Base-by-base conservation (phyloP, 139 green algal genomes). In the Picochlorum sp. region DNA sequence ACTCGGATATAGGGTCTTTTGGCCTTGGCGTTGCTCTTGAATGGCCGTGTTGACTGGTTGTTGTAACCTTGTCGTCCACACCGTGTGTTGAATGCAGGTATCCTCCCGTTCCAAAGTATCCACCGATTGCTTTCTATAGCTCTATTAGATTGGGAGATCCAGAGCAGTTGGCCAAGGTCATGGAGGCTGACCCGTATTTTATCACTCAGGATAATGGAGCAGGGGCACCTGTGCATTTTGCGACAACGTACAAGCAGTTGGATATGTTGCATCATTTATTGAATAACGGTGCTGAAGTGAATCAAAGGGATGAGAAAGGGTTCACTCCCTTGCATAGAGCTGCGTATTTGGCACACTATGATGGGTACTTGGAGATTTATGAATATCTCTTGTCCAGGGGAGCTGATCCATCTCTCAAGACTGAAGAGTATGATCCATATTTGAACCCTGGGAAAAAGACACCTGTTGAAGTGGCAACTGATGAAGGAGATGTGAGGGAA, bases 231-330 rank as follows among this genome's bases (percentile, higher is more conserved):
- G 28, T 96, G 8, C 90, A 97, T 74, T 95, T 96, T 79, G 90
- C 90, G 5, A 81, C 80, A 15, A 96, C 90, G 2, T 96, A 95
- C 80, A 83, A 83, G 32, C 90, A 95, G 70, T 79, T 97, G 32
- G 91, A 97, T 76, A 97, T 97, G 90, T 79, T 90, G 63, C 86
- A 96, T 76, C 90, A 96, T 79, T 75, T 97, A 57, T 66, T 96
- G 16, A 91, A 92, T 73, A 79, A 76, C 15, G 87, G 89, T 3
- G 90, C 90, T 1, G 76, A 88, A 52, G 72, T 95, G 4, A 95
- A 97, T 71, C 89, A 96, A 69, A 58, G 70, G 0, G 80, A 90
- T 47, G 59, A 73, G 3, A 83, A 80, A 16, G 91, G 91, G 4
- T 85, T 89, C 37, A 97, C 91, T 0, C 85, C 91, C 0, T 81